Percentiles rank a stretch among this genome's conserved stretches.
Conservation (phyloP, 306 rosid genomes). For the Malus fusca region DNA sequence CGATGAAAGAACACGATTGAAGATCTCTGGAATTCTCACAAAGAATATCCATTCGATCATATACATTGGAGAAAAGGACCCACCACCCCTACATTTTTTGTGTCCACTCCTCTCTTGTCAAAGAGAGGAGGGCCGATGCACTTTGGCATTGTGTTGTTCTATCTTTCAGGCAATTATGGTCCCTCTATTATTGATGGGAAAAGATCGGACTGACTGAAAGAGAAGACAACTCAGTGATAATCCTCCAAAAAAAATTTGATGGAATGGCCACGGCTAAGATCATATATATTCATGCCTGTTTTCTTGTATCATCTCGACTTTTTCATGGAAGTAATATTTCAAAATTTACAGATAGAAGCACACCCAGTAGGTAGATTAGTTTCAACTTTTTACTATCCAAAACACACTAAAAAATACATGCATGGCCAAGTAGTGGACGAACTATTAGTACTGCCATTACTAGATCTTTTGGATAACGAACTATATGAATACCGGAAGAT, state of each 20-base stretch:
- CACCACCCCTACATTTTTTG: constrained; percentile 8
- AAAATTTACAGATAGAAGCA: not conserved
- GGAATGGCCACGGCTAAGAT: not conserved
- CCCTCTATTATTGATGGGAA: not conserved
- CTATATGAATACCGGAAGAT: no score
- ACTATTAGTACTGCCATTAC: no score
- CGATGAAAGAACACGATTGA: accelerated
- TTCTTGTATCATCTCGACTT: not conserved
- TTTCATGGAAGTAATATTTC: not conserved
- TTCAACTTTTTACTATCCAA: no score
- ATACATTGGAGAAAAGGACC: not conserved
- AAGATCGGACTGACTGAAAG: not conserved
- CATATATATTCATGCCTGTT: not conserved
- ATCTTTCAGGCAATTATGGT: constrained; percentile 7
- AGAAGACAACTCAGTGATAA: not conserved
- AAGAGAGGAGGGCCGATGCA: not conserved
- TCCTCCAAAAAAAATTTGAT: not conserved
- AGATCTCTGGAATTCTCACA: no score
- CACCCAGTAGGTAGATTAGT: not conserved
- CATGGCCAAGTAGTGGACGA: no score
- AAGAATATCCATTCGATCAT: not conserved
- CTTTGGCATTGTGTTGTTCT: constrained; percentile 1
- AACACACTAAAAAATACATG: no score
- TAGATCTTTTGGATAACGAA: no score
- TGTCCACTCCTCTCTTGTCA: constrained; percentile 3